These are phyloP conservation scores for Aurinia saxatilis DNA, from an alignment of 345 rosid species.

Conservation along the genomic window DNA sequence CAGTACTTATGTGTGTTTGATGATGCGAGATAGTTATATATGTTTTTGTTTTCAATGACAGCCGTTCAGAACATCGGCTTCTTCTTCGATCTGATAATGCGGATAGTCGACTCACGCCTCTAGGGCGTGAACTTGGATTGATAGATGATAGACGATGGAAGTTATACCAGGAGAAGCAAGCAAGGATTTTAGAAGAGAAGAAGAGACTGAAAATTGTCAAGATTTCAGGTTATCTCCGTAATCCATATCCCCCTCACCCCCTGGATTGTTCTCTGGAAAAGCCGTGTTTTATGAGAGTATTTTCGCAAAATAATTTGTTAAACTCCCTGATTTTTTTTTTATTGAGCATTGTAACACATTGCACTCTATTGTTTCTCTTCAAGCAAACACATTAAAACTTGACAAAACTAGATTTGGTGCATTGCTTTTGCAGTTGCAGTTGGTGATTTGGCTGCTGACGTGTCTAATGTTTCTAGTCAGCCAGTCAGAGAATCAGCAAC, in stretches of 20 bases:
- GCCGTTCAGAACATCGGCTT: constrained; percentile 93
- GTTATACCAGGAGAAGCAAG: constrained; percentile 81
- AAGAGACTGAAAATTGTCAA: constrained; percentile 66
- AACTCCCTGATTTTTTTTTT: too few species aligned
- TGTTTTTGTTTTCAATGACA: constrained; percentile 26
- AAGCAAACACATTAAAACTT: background rate
- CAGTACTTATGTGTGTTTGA: background rate
- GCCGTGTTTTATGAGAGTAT: background rate
- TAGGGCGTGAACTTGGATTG: constrained; percentile 84
- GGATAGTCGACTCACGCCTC: constrained; percentile 94
- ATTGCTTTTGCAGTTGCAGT: constrained; percentile 36
- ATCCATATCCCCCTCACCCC: background rate
- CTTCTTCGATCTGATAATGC: constrained; percentile 96
- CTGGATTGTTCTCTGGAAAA: background rate
- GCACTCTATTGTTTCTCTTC: too few species aligned
- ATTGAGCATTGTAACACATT: too few species aligned
- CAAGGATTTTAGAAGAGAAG: constrained; percentile 73
- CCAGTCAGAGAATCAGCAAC: constrained; percentile 80
- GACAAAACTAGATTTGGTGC: background rate
- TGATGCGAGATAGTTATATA: background rate
- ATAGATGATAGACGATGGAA: constrained; percentile 92
- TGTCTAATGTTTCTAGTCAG: constrained; percentile 59
- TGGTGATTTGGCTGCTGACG: constrained; percentile 80
- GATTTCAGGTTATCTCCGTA: constrained; percentile 53
- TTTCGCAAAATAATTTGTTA: too few species aligned